Evolutionary conservation across 1,284 basidiomycete species (phyloP).

Genomic region (Athelia sp.): DNA sequence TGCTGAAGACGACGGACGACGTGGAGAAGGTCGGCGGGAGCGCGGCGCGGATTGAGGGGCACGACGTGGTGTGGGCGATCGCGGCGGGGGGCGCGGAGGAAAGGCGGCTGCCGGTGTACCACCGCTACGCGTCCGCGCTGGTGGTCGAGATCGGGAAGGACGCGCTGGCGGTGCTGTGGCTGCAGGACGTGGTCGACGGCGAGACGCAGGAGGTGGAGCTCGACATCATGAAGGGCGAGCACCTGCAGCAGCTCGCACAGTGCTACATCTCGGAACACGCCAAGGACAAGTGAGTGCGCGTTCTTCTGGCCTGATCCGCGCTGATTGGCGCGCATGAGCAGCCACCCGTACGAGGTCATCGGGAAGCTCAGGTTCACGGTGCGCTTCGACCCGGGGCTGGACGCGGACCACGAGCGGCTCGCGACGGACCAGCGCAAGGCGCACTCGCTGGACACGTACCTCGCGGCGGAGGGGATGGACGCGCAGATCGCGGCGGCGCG

Average conservation of each 20-base stretch:
- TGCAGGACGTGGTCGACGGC: slow-evolving; percentile 39
- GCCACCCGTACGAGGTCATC: slow-evolving; percentile 8
- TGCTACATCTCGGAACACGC: not conserved
- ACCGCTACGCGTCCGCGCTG: slow-evolving; percentile 48
- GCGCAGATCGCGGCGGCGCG: not conserved
- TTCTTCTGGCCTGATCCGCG: not conserved
- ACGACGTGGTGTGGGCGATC: slow-evolving; percentile 26
- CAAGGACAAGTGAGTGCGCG: not conserved
- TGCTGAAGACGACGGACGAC: slow-evolving; percentile 18
- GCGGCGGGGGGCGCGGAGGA: slow-evolving; percentile 18
- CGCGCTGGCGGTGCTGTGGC: slow-evolving; percentile 41
- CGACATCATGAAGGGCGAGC: not conserved
- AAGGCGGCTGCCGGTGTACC: slow-evolving; percentile 29
- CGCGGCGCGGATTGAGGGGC: slow-evolving; percentile 36
- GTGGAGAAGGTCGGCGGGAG: slow-evolving; percentile 44
- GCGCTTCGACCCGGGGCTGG: slow-evolving; percentile 33
- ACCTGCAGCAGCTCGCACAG: not conserved
- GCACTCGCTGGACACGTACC: not conserved
- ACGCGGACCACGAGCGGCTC: slow-evolving; percentile 31
- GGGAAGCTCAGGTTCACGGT: slow-evolving; percentile 28
- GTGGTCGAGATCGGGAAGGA: slow-evolving; percentile 47
- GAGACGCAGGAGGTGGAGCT: slow-evolving; percentile 11
- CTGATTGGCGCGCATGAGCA: not conserved
- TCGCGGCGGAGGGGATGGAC: not conserved
- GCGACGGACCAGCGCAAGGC: slow-evolving; percentile 23